A percentile compares a stretch with the other conserved stretches of the same genome.
Conservation (phyloP, 495 filamentous ascomycete genomes). For the Sordaria brevicollis region DNA sequence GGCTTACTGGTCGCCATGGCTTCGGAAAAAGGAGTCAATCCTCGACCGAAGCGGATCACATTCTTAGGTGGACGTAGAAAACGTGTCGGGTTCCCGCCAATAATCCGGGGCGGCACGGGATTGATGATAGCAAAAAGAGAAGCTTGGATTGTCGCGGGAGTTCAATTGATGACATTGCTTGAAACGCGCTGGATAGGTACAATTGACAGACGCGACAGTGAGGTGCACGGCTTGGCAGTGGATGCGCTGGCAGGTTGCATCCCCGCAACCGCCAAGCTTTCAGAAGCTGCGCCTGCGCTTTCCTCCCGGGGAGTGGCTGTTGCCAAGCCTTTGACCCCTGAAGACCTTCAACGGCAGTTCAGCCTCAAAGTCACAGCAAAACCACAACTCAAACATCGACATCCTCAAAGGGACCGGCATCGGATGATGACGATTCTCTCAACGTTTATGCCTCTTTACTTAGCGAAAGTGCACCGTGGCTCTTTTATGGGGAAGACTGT, state of each 20-base stretch:
- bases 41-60: neutral
- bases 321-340: neutral
- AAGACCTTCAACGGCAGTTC: neutral
- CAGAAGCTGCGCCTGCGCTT: neutral
- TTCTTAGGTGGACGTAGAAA: neutral
- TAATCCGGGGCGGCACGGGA: neutral
- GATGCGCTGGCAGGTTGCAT: neutral
- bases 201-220: neutral
- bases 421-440: neutral
- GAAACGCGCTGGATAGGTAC: neutral
- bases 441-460: neutral
- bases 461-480: neutral
- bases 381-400: neutral
- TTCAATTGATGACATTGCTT: neutral
- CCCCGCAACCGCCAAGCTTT: neutral
- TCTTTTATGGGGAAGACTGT: neutral
- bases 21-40: neutral
- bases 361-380: neutral
- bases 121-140: neutral
- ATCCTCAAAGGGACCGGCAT: neutral
- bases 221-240: neutral
- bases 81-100: neutral
- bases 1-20: slow-evolving; percentile 18
- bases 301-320: neutral
- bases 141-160: neutral